Conservation (phyloP, 169 alveolate genomes). For the Plasmodium billcollinsi region DNA sequence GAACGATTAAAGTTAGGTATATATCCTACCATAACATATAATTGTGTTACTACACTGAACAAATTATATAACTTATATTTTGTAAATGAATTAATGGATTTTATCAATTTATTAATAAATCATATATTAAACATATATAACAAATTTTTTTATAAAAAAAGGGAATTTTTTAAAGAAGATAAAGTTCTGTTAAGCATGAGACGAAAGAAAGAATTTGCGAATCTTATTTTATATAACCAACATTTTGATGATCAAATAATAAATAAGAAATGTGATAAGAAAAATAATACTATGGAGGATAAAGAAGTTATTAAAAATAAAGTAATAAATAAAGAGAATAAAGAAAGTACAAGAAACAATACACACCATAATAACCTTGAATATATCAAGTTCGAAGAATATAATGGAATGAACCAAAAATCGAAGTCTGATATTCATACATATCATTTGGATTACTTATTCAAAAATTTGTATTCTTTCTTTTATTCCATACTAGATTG, state of each 20-base stretch:
- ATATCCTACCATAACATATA: slow-evolving; percentile 24
- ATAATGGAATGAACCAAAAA: too few relatives aligned
- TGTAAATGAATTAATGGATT: slow-evolving; percentile 51
- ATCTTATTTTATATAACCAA: slow-evolving; percentile 15
- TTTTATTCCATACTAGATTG: slow-evolving; percentile 43
- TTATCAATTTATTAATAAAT: neutral
- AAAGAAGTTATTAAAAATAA: neutral
- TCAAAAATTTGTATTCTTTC: slow-evolving; percentile 27
- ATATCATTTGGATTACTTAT: slow-evolving; percentile 28
- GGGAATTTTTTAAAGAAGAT: neutral
- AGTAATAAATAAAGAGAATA: neutral
- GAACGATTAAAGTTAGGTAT: slow-evolving; percentile 33
- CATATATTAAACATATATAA: slow-evolving; percentile 26
- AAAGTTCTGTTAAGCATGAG: slow-evolving; percentile 22
- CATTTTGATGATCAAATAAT: neutral
- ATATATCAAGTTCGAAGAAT: neutral
- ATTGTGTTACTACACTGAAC: neutral
- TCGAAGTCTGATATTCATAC: too few relatives aligned
- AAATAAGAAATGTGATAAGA: too few relatives aligned
- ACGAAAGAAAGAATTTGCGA: slow-evolving; percentile 17
- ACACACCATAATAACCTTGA: neutral
- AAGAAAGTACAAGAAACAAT: neutral
- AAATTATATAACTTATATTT: slow-evolving; percentile 39
- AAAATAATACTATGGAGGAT: slow-evolving; percentile 1
- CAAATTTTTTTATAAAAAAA: slow-evolving; percentile 30